Base-by-base conservation (phyloP, 176 grass and related monocot genomes). In the Bothriochloa decipiens region DNA sequence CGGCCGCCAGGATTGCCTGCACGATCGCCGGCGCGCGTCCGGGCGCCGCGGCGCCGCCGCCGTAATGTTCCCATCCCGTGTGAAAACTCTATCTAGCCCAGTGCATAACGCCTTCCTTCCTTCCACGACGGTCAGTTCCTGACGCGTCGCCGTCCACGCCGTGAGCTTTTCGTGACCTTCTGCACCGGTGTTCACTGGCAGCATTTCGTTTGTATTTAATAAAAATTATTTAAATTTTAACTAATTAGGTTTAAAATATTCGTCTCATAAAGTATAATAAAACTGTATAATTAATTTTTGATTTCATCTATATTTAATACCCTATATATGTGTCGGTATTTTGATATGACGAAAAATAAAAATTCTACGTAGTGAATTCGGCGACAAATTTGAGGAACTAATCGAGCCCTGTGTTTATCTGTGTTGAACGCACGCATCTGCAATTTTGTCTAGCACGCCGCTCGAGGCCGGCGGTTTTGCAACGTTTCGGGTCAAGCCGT, bases 1-100 rank as follows among this genome's bases (percentile, higher is more conserved):
- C 13, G 41, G 53, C 80, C 53, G 55, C 80, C 52, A 41, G 15
- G 41, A 42, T n/a, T 72, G 63, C 18, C 65, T 23, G 43, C 86
- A 20, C 17, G 14, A 74, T 78, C 36, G 52, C 26, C 45, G 41
- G 40, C 55, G n/a, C 41, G 49, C 20, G 53, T 8, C 66, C 22
- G 20, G 40, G 11, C 22, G 12, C 36, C 39, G 27, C 40, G 66
- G 52, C 4, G 11, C 35, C 37, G 37, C 39, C 75, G 67, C 8
- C 75, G 11, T 23, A 37, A 41, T 71, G 39, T 22, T 20, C 23
- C 23, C 15, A 17, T 37, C 11, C 29, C 45, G 14, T n/a, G 58
- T 18, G 43, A 36, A 26, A 20, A 71, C n/a, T n/a, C n/a, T n/a
- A n/a, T 3, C 15, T 47, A 4, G 36, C 42, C 3, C 4, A 46